Evolutionary conservation across 805 yeast genomes (phyloP).

Genomic region (Naumovozyma castellii): DNA sequence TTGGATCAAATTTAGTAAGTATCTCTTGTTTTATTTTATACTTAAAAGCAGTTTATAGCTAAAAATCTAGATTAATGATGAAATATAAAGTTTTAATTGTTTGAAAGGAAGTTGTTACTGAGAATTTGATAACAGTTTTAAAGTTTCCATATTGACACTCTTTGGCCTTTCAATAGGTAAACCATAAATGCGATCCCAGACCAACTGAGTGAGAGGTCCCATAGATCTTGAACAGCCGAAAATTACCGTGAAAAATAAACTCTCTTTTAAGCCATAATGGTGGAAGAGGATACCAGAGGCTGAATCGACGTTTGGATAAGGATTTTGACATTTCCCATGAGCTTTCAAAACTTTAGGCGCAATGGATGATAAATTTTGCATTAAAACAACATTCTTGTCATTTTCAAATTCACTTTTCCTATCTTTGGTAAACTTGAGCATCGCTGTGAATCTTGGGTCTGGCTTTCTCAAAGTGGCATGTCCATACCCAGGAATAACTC

Average conservation of each 20-base stretch:
- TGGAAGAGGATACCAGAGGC: conserved; percentile 70
- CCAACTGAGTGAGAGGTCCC: conserved; percentile 70
- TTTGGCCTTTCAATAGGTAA: conserved; percentile 78
- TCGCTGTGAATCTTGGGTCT: conserved; percentile 73
- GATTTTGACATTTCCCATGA: conserved; percentile 82
- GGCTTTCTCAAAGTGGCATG: conserved; percentile 80
- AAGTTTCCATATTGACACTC: conserved; percentile 20
- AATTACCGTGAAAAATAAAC: conserved; percentile 67
- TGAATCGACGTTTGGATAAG: conserved; percentile 78
- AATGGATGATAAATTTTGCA: conserved; percentile 52
- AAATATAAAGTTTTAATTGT: too few species aligned
- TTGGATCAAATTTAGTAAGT: too few species aligned
- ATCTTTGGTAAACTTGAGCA: conserved; percentile 53
- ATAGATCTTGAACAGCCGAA: conserved; percentile 77
- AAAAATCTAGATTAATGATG: too few species aligned
- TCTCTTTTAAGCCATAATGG: conserved; percentile 69
- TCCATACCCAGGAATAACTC: conserved; percentile 84
- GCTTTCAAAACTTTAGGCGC: conserved; percentile 67
- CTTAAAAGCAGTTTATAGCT: too few species aligned
- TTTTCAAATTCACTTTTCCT: conserved; percentile 46
- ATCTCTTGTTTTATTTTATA: too few species aligned
- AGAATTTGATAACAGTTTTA: background rate
- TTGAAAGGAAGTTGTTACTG: too few species aligned
- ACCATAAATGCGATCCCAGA: conserved; percentile 70
- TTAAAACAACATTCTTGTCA: conserved; percentile 58